These are phyloP conservation scores for Serpula lacrymans DNA, from an alignment of 768 basidiomycete species.

Conservation along the genomic window DNA sequence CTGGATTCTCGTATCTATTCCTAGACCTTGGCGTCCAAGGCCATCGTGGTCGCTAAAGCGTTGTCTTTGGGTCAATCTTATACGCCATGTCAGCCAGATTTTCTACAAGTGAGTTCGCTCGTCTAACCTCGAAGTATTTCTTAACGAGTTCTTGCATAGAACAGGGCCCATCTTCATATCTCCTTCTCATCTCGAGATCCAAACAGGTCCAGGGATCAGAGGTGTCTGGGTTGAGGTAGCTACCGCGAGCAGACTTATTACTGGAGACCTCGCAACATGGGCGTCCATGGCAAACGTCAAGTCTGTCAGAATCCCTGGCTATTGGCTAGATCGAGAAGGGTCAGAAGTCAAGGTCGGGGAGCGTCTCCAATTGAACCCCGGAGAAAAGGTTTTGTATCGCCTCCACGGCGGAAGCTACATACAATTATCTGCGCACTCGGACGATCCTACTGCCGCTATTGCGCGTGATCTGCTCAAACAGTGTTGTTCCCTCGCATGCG, in stretches of 20 bases:
- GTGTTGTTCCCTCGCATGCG: constrained; percentile 2
- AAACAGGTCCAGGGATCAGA: constrained; percentile 19
- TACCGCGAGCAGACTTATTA: too few relatives aligned
- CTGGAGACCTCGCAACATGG: constrained; percentile 24
- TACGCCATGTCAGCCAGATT: constrained; percentile 7
- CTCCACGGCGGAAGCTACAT: constrained; percentile 4
- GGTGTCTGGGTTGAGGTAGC: constrained; percentile 37
- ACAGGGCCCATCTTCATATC: constrained; percentile 15
- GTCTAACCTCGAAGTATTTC: too few relatives aligned
- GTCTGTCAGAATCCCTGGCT: constrained; percentile 23
- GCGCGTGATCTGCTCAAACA: constrained; percentile 2
- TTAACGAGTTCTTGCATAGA: too few relatives aligned
- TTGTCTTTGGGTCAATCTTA: constrained; percentile 4
- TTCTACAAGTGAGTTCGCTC: constrained; percentile 10
- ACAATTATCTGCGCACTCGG: neutral
- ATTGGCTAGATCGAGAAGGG: constrained; percentile 16
- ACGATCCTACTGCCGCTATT: neutral
- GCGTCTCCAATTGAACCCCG: constrained; percentile 13
- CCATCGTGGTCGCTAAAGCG: constrained; percentile 4
- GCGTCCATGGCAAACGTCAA: constrained; percentile 21
- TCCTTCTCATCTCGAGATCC: constrained; percentile 19
- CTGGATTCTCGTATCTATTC: constrained; percentile 15
- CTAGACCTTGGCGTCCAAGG: constrained; percentile 9
- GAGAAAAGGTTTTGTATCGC: constrained; percentile 14
- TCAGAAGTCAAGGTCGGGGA: constrained; percentile 8